These are phyloP conservation scores for Skeletonema costatum DNA, from an alignment of 108 stramenopile genomes.

Conservation along the genomic window DNA sequence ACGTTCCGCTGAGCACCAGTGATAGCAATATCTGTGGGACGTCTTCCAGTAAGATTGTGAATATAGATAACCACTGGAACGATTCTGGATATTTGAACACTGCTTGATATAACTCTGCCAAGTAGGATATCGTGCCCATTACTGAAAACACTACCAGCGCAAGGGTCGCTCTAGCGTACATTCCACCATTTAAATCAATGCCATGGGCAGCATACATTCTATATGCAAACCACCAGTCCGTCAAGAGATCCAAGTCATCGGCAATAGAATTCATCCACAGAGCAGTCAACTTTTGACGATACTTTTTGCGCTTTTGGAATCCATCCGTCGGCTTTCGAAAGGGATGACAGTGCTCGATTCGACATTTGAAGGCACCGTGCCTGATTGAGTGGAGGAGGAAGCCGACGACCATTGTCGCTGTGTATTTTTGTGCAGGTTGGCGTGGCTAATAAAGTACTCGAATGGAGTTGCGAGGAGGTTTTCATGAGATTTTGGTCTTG, in stretches of 20 bases:
- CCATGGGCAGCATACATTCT: conserved; percentile 22
- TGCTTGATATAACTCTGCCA: conserved; percentile 15
- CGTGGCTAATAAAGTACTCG: background rate
- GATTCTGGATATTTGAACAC: conserved; percentile 25
- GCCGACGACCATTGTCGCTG: conserved; percentile 21
- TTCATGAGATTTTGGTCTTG: too few relatives aligned
- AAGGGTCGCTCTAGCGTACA: conserved; percentile 17
- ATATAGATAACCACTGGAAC: conserved; percentile 22
- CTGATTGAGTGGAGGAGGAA: conserved; percentile 12
- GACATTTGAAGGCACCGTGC: conserved; percentile 16
- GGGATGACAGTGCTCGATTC: conserved; percentile 18
- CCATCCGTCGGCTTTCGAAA: conserved; percentile 15
- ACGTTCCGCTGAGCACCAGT: conserved; percentile 16
- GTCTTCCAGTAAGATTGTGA: conserved; percentile 27
- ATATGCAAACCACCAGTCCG: conserved; percentile 29
- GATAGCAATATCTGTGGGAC: conserved; percentile 30
- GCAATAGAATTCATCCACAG: conserved; percentile 23
- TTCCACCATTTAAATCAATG: background rate
- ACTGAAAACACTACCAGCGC: conserved; percentile 13
- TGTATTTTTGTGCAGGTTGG: background rate
- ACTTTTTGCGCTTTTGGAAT: conserved; percentile 17
- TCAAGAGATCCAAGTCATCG: conserved; percentile 27
- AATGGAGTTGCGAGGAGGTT: too few relatives aligned
- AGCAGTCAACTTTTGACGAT: conserved; percentile 4
- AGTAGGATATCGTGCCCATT: conserved; percentile 11